Percentiles rank a stretch among this genome's conserved stretches.
These are phyloP conservation scores for Diaporthe australafricana DNA, from an alignment of 2,329 filamentous ascomycete species.

Conservation along the genomic window DNA sequence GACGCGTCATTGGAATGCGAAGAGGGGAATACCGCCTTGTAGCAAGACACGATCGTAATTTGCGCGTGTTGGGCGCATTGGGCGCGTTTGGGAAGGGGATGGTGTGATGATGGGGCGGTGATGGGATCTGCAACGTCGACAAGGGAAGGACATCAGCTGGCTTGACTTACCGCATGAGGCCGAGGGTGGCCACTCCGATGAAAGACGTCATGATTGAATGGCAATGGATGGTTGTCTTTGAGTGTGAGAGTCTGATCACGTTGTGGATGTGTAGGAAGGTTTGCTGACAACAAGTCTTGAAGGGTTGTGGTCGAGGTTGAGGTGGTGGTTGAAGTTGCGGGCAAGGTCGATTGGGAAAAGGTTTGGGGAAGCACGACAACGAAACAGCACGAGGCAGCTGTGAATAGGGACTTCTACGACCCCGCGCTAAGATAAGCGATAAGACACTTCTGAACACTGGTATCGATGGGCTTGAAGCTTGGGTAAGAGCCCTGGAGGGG, in stretches of 20 bases:
- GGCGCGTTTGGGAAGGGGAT: background rate
- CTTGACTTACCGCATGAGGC: conserved; percentile 26
- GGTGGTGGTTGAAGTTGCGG: too few species aligned
- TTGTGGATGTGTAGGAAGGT: background rate
- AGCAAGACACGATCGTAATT: background rate
- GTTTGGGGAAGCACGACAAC: background rate
- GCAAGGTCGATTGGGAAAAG: too few species aligned
- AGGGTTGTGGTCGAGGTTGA: background rate
- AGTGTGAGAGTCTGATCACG: background rate
- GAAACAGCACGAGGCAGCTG: background rate
- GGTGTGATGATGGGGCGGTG: too few species aligned
- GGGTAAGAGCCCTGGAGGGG: too few species aligned
- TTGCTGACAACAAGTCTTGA: background rate
- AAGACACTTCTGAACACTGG: background rate
- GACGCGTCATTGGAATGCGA: too few species aligned
- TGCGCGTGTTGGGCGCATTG: too few species aligned
- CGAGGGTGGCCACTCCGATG: conserved; percentile 8
- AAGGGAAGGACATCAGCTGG: background rate
- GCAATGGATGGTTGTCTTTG: too few species aligned
- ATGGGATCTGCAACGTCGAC: background rate
- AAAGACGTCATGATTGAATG: conserved; percentile 2
- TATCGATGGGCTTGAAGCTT: background rate
- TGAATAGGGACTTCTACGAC: accelerated
- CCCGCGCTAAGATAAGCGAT: background rate
- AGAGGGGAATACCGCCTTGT: too few species aligned